These are phyloP conservation scores for Casuarina equisetifolia DNA, from an alignment of 306 rosid species.

Conservation along the genomic window DNA sequence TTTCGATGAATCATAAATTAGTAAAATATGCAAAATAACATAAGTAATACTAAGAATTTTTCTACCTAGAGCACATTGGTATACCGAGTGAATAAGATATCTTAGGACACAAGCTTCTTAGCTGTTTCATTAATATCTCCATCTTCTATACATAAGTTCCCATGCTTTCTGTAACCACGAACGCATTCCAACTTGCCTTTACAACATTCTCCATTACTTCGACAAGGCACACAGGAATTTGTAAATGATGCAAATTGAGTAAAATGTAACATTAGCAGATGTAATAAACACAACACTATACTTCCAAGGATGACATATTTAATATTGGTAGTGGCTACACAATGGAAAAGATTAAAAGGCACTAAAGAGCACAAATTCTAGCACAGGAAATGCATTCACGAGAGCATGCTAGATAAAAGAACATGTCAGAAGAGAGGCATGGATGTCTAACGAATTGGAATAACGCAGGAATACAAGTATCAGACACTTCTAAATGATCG, in stretches of 20 bases:
- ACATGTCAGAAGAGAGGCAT: constrained; percentile 14
- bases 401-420: neutral
- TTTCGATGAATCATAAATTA: constrained; percentile 23
- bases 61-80: neutral
- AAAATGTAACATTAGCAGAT: constrained; percentile 7
- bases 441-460: constrained; percentile 16
- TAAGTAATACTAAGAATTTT: neutral
- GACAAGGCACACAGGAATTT: constrained; percentile 87
- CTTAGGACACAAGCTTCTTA: constrained; percentile 56
- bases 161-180: constrained; percentile 64
- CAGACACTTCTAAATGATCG: constrained; percentile 15
- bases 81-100: constrained; percentile 22
- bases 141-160: constrained; percentile 74
- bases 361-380: neutral
- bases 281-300: constrained; percentile 11
- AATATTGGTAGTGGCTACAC: neutral
- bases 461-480: constrained; percentile 6
- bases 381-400: constrained; percentile 13
- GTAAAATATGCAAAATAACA: constrained; percentile 2
- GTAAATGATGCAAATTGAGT: constrained; percentile 19
- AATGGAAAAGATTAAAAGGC: neutral
- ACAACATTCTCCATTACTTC: constrained; percentile 68
- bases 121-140: constrained; percentile 69
- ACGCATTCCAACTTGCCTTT: constrained; percentile 68
- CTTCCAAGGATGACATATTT: constrained; percentile 9